Percentiles rank a stretch among this genome's conserved stretches.
phyloP scores from a whole-genome alignment of 2,329 filamentous ascomycete genomes.

The Fusarium fracticaudum region DNA sequence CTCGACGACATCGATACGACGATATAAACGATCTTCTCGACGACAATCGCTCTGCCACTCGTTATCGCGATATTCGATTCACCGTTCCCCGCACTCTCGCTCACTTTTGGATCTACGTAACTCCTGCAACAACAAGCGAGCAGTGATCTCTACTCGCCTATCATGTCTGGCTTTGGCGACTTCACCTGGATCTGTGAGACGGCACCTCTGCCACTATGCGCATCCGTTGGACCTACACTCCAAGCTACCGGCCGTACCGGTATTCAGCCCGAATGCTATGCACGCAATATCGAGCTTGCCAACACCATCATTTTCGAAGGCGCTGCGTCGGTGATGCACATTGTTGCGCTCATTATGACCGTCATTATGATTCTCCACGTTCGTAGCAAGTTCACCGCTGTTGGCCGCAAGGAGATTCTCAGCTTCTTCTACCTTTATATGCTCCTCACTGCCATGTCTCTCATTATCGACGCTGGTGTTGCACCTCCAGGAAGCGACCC shows the following conservation, averaged over 20 bases:
- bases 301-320: conserved; percentile 99
- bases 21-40: not conserved
- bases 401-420: conserved; percentile 78
- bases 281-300: conserved; percentile 92
- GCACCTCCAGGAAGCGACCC: conserved; percentile 81
- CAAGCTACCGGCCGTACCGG: conserved; percentile 74
- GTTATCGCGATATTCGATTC: not conserved
- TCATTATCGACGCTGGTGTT: conserved; percentile 92
- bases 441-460: conserved; percentile 85
- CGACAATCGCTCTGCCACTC: not conserved
- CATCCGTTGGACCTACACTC: conserved; percentile 80
- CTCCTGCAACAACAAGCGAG: not conserved
- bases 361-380: conserved; percentile 98
- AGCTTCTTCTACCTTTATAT: conserved; percentile 98
- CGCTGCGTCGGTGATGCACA: conserved; percentile 91
- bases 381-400: conserved; percentile 96
- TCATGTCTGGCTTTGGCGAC: conserved; percentile 87
- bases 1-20: conserved; percentile 16
- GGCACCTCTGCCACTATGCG: conserved; percentile 87
- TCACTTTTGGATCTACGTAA: not conserved
- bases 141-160: conserved; percentile 29
- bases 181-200: conserved; percentile 88
- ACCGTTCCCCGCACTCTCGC: not conserved
- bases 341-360: conserved; percentile 89
- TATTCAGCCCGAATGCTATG: conserved; percentile 91